Evolutionary conservation across 129 eudicot species (phyloP).

Genomic region (Scalesia atractyloides): DNA sequence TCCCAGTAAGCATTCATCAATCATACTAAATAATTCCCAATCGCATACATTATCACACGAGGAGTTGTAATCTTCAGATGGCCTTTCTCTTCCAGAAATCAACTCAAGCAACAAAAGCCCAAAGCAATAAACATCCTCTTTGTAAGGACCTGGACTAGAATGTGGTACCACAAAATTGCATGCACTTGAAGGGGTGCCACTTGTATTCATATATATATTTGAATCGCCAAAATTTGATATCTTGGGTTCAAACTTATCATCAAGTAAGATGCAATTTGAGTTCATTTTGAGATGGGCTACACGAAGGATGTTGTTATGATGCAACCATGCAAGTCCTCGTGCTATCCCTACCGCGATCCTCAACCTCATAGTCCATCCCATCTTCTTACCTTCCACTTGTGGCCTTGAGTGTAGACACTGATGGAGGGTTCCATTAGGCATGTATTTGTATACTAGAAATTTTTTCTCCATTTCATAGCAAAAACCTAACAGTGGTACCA

Average conservation of each 20-base stretch:
- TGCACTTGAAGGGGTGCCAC: constrained; percentile 29
- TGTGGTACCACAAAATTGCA: constrained; percentile 27
- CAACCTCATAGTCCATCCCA: constrained; percentile 57
- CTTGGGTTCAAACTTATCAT: constrained; percentile 50
- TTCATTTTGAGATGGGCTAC: constrained; percentile 48
- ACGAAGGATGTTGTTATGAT: constrained; percentile 42
- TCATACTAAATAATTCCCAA: background rate
- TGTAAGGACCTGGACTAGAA: constrained; percentile 48
- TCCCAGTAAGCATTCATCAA: constrained; percentile 11
- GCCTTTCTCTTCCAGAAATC: constrained; percentile 44
- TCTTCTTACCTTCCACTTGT: constrained; percentile 23
- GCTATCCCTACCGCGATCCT: constrained; percentile 56
- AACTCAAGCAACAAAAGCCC: constrained; percentile 81
- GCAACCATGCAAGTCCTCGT: constrained; percentile 62
- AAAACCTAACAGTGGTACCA: constrained; percentile 54
- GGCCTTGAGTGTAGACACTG: constrained; percentile 44
- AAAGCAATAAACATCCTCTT: constrained; percentile 76
- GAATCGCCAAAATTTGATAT: constrained; percentile 57
- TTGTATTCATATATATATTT: constrained; percentile 40
- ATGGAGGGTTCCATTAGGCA: constrained; percentile 55
- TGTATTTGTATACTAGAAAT: constrained; percentile 49
- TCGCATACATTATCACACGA: background rate
- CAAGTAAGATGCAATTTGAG: constrained; percentile 53
- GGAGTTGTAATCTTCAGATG: background rate
- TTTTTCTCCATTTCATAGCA: constrained; percentile 40